A percentile compares a stretch with the other conserved stretches of the same genome.
phyloP scores from a whole-genome alignment of 306 rosid genomes.

The Leucaena leucocephala region DNA sequence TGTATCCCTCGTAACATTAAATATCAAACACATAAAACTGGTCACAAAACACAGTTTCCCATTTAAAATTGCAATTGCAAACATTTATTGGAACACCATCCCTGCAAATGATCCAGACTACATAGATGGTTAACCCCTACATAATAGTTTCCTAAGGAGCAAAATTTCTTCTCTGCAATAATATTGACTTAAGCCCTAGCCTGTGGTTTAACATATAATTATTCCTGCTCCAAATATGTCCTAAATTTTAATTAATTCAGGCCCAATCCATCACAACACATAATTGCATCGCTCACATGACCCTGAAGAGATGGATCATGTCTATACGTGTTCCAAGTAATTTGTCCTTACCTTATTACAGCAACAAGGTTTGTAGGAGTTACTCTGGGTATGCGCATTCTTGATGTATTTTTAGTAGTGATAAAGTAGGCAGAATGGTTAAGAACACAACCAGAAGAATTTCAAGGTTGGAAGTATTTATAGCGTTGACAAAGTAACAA shows the following conservation, averaged over 20 bases:
- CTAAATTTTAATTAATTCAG: neutral
- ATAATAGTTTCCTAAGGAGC: neutral
- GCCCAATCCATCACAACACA: neutral
- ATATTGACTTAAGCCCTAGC: neutral
- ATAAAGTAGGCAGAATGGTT: neutral
- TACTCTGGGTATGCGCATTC: neutral
- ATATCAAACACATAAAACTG: neutral
- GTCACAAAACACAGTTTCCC: neutral
- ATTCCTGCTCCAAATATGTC: neutral
- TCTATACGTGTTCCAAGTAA: neutral
- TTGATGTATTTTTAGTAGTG: too few species aligned
- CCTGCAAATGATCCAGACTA: neutral
- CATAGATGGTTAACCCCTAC: neutral
- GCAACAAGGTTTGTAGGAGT: neutral
- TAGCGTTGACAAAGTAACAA: slow-evolving; percentile 2
- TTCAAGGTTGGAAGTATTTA: neutral
- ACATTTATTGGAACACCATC: neutral
- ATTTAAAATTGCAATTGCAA: neutral
- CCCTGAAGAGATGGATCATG: neutral
- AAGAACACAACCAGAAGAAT: neutral
- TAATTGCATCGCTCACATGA: neutral
- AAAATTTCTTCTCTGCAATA: neutral
- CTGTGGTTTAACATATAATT: neutral
- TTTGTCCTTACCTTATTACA: neutral
- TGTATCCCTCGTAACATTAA: neutral